Evolutionary conservation across 257 asterid genomes (phyloP).

Genomic region (Fraxinus americana): DNA sequence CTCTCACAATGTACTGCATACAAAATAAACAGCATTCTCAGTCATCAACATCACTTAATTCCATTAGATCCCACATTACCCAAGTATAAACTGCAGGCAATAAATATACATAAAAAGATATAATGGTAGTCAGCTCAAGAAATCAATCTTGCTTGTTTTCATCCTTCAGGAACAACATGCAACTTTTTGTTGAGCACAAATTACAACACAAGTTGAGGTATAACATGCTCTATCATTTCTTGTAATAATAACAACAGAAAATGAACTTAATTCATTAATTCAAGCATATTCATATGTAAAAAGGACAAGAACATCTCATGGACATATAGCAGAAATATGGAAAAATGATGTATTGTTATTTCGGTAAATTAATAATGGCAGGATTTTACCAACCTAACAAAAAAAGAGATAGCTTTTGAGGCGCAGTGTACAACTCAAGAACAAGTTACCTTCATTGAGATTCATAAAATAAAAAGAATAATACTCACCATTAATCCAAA

Average conservation of each 20-base stretch:
- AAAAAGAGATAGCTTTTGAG: neutral
- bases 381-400: neutral
- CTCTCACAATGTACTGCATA: constrained; percentile 85
- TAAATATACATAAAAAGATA: neutral
- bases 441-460: too few species aligned
- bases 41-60: neutral
- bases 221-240: neutral
- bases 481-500: neutral
- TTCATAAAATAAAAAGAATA: neutral
- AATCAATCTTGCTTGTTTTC: neutral
- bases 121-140: neutral
- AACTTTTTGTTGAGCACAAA: constrained; percentile 1
- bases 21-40: constrained; percentile 20
- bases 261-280: neutral
- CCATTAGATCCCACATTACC: neutral
- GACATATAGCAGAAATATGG: neutral
- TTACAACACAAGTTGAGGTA: neutral
- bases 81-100: neutral
- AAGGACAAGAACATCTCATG: neutral
- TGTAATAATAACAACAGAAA: neutral
- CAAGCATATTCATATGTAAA: neutral
- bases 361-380: neutral
- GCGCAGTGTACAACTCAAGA: too few species aligned
- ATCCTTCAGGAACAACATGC: constrained; percentile 3
- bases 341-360: neutral